Base-by-base conservation (phyloP, 2,329 filamentous ascomycete genomes). In the Didymella exigua region DNA sequence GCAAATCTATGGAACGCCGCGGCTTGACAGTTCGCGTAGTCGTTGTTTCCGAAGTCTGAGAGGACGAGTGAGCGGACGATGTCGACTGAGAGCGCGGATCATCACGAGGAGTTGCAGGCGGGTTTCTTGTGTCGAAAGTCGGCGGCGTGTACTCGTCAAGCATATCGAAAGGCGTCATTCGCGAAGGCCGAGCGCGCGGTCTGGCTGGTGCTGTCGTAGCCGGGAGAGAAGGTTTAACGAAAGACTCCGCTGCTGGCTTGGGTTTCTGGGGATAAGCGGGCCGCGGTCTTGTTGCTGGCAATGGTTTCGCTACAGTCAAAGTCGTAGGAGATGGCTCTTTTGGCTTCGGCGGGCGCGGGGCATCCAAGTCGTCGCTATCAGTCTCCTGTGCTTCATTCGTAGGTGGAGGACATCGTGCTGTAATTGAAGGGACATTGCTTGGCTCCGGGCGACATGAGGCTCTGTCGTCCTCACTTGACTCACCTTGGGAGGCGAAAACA, bases 341-440 rank as follows among this genome's bases (percentile, higher is more conserved):
- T 9, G 47, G 18, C 4, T 54, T 63, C 49, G 49, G 33, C 9
- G 55, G 31, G 4, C 29, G 60, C 7, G 59, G 61, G 4, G 58
- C 57, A 49, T 74, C 66, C 13, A 73, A 54, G 45, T 73, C 70
- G 13, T 72, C 69, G 47, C 66, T 68, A 31, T 73, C 70, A 21
- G 65, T 65, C n/a, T 60, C 61, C 19, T 47, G 45, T 16, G 41
- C 21, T 26, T 29, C 27, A 13, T 4, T 41, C 21, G 18, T 26
- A 5, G 14, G 5, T 19, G 51, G 21, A 16, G 8, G 26, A 4
- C 40, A 29, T 8, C 27, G 45, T 13, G 31, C 16, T 26, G 29
- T 27, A 5, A 18, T 21, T n/a, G 19, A 33, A 3, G n/a, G 9
- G 9, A 24, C 1, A 3, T 34, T 36, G 34, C 24, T 36, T 26